Conservation (phyloP, 139 green algal species). For the Auxenochlorella protothecoides region DNA sequence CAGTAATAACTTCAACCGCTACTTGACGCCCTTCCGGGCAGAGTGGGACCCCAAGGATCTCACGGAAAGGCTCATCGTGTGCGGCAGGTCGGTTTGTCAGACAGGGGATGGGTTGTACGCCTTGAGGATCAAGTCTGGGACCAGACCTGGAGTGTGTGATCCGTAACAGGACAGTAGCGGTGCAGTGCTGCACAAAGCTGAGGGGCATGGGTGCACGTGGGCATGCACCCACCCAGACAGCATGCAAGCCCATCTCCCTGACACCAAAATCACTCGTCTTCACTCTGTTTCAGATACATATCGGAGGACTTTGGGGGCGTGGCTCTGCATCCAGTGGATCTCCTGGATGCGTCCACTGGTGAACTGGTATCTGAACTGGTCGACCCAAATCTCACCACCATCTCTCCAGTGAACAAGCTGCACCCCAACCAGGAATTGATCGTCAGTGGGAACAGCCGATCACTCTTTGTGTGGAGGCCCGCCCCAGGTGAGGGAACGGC, state of each 20-base stretch:
- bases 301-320: conserved; percentile 68
- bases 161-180: too few species aligned
- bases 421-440: conserved; percentile 68
- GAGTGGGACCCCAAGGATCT: conserved; percentile 81
- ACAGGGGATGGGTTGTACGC: not conserved
- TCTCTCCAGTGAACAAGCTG: conserved; percentile 73
- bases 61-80: conserved; percentile 50
- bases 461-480: conserved; percentile 33
- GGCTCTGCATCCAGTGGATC: conserved; percentile 79
- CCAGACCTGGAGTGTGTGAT: too few species aligned
- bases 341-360: conserved; percentile 61
- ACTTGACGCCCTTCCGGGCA: conserved; percentile 75
- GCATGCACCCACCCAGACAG: not conserved
- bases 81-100: conserved; percentile 45
- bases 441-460: conserved; percentile 22
- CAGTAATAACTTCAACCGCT: conserved; percentile 87
- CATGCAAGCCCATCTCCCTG: not conserved
- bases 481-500: not conserved
- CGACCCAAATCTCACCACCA: conserved; percentile 74
- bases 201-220: not conserved
- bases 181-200: too few species aligned
- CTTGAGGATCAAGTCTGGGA: too few species aligned
- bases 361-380: conserved; percentile 41
- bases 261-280: too few species aligned
- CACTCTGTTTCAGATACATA: conserved; percentile 68